Evolutionary conservation across 1,284 basidiomycete species (phyloP), one percentile per base, ranked within the genome.

Genomic region (Rhodotorula sp.): DNA sequence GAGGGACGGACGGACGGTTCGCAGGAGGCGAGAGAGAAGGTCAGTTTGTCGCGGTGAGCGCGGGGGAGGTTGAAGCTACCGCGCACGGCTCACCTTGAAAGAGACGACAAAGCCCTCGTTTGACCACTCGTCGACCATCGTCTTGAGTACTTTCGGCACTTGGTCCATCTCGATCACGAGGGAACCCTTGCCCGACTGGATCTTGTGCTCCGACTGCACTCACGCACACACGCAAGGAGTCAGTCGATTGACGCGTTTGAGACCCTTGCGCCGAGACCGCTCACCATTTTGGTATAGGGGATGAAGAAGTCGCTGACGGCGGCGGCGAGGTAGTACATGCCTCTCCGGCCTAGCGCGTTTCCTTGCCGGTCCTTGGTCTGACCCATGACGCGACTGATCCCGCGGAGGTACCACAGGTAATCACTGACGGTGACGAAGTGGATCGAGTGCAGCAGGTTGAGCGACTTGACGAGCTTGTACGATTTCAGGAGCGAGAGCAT

Each of bases 241-340:
- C 49, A 38, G 58, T 63, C 45, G 60, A 54, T 6, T 21, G 12
- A n/a, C 38, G 15, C 5, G 0, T 2, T 4, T 4, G 23, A 15
- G 2, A 23, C 8, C 26, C 34, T 4, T 16, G 52, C 61, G 18
- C 45, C 50, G 60, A 23, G 2, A 18, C n/a, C 31, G 84, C 88
- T 74, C 76, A 93, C 93, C 85, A 97, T 88, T 78, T 87, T 90
- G 79, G 95, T 90, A 62, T 88, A 85, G 0, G 95, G 95, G 56
- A 99, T 84, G 84, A 97, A 99, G 81, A 99, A 99, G 81, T 99
- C 95, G 80, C 91, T 94, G 58, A 99, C 97, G 1, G 97, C 97
- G 0, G 95, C 95, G 19, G 95, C 95, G 64, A 99, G 89, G 80
- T 98, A 99, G 83, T 93, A 98, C 88, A 99, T 87, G 2, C 89